Evolutionary conservation across 1,139 yeast species (phyloP).

Genomic region (Suhomyces anneliseae): DNA sequence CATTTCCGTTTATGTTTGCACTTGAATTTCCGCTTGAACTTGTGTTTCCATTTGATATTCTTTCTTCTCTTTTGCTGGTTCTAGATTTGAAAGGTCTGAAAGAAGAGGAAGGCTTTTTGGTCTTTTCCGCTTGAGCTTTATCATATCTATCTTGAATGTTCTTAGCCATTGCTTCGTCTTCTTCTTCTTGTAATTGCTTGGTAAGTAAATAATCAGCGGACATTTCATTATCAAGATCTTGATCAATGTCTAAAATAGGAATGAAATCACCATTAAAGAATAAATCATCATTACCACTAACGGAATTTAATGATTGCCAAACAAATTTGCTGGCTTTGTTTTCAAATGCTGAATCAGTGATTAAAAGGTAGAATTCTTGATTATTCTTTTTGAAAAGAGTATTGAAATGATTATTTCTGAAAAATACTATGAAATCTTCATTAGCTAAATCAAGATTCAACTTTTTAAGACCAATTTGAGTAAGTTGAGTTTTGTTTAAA

Average conservation of each 20-base stretch:
- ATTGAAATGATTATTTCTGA: constrained; percentile 83
- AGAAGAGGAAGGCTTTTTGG: not conserved
- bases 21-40: too few relatives aligned
- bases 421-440: constrained; percentile 58
- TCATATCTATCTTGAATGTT: constrained; percentile 37
- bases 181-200: constrained; percentile 58
- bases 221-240: constrained; percentile 16
- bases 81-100: constrained; percentile 3
- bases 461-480: constrained; percentile 56
- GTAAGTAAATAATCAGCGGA: constrained; percentile 47
- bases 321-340: constrained; percentile 49
- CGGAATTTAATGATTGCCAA: constrained; percentile 74
- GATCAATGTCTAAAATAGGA: constrained; percentile 36
- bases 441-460: constrained; percentile 41
- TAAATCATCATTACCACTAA: constrained; percentile 64
- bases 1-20: too few relatives aligned
- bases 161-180: constrained; percentile 56
- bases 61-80: not conserved
- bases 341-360: constrained; percentile 70
- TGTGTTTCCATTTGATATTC: not conserved
- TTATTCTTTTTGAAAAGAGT: constrained; percentile 60
- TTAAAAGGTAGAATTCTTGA: constrained; percentile 55
- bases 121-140: constrained; percentile 7
- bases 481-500: constrained; percentile 66
- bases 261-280: constrained; percentile 64